Evolutionary conservation across 306 rosid genomes (phyloP).

Genomic region (Purshia tridentata): DNA sequence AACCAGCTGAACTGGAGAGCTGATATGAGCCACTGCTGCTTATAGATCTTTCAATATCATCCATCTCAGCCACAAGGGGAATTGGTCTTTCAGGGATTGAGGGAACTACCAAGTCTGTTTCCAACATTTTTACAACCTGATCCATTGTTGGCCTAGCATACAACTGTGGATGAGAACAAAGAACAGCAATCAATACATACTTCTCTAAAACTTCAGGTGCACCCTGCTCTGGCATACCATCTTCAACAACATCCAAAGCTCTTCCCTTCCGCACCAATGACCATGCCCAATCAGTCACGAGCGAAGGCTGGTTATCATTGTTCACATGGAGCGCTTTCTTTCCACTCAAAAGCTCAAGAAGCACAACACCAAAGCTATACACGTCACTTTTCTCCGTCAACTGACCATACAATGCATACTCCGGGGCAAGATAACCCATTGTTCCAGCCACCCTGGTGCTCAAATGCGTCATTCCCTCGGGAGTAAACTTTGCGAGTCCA

Average conservation of each 20-base stretch:
- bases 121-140: constrained; percentile 91
- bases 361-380: constrained; percentile 80
- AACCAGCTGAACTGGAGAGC: constrained; percentile 58
- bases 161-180: constrained; percentile 92
- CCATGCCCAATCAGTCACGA: constrained; percentile 94
- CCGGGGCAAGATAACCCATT: constrained; percentile 96
- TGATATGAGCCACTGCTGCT: constrained; percentile 56
- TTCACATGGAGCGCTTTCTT: constrained; percentile 65
- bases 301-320: constrained; percentile 51
- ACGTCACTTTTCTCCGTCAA: constrained; percentile 92
- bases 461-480: constrained; percentile 89
- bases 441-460: constrained; percentile 98
- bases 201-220: constrained; percentile 68
- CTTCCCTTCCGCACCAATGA: constrained; percentile 64
- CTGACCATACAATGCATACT: constrained; percentile 92
- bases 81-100: constrained; percentile 75
- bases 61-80: constrained; percentile 62
- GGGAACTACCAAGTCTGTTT: constrained; percentile 74
- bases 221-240: constrained; percentile 65
- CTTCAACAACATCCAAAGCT: constrained; percentile 74
- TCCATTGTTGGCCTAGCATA: constrained; percentile 98
- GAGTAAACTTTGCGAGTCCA: constrained; percentile 88
- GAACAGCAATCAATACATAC: constrained; percentile 74
- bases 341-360: constrained; percentile 95
- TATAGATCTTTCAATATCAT: constrained; percentile 64